Evolutionary conservation across 2,329 filamentous ascomycete species (phyloP), one percentile per base, ranked within the genome.

Genomic region (Aspergillus viridinutans): DNA sequence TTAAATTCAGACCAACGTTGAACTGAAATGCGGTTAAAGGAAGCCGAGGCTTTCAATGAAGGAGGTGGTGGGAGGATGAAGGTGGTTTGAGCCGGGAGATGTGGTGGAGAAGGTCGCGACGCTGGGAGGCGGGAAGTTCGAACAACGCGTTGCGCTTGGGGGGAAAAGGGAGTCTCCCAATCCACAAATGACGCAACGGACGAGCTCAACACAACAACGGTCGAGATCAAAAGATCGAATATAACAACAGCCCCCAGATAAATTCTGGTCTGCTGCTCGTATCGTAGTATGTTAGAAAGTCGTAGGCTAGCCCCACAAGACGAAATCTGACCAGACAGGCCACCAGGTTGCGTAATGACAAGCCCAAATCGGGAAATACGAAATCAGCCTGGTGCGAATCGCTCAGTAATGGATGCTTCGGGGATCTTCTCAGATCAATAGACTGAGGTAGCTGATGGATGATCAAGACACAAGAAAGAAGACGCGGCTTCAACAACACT

Each of bases 81-180:
- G 62, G 65, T 67, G 66, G 60, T 64, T 64, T 58, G 50, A 63
- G 63, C 64, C 63, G 62, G 67, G 52, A 56, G 53, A 58, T 57
- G 59, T 65, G 64, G 63, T 66, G 65, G 62, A 66, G 64, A 64
- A 64, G 64, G 64, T 66, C 64, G 65, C 61, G 64, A 65, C 63
- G 59, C 59, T 59, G 64, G 63, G 60, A 64, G 64, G 64, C 63
- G 64, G 64, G 63, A 66, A 66, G 62, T 58, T 58, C 61, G 64
- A 63, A 61, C 62, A 66, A 67, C 64, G 64, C 64, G 64, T 64
- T 64, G 64, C 63, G 62, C 60, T 61, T 56, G 53, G 49, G 52
- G 52, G 57, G 59, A 50, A 54, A 59, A 59, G 56, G 55, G 54
- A 54, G 54, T 42, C 52, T 60, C 54, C 50, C 59, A 55, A 50